Conservation (phyloP, 352 stramenopile species). For the Phytophthora quininea region DNA sequence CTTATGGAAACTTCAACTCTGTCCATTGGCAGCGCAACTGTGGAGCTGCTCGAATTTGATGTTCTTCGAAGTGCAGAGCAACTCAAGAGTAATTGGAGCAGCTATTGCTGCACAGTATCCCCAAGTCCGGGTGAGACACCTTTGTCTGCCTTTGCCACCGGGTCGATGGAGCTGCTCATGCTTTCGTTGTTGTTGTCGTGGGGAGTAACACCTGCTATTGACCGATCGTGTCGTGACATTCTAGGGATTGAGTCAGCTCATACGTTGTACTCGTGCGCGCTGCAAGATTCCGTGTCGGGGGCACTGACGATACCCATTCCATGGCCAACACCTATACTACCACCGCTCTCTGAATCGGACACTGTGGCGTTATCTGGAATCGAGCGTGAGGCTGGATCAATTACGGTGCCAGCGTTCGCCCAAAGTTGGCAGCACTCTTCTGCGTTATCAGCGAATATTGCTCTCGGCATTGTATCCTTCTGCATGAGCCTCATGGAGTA, state of each 20-base stretch:
- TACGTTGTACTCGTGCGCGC: conserved; percentile 68
- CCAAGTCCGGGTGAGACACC: background rate
- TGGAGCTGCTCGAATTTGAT: conserved; percentile 71
- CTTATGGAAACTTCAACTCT: conserved; percentile 60
- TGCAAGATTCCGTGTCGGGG: conserved; percentile 57
- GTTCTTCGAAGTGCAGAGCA: conserved; percentile 69
- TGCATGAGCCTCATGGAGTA: conserved; percentile 89
- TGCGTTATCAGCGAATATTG: conserved; percentile 65
- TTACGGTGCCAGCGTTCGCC: conserved; percentile 38
- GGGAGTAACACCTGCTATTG: conserved; percentile 67
- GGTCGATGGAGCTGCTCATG: conserved; percentile 73
- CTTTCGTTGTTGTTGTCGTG: conserved; percentile 82
- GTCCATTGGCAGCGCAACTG: conserved; percentile 51
- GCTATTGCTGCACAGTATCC: conserved; percentile 54
- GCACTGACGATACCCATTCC: conserved; percentile 78
- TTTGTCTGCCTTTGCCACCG: conserved; percentile 63
- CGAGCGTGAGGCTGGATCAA: background rate
- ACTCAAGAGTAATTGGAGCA: conserved; percentile 74
- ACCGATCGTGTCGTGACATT: conserved; percentile 59
- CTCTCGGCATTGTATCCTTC: conserved; percentile 71
- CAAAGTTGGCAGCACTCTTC: conserved; percentile 83
- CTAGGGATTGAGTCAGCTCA: conserved; percentile 61
- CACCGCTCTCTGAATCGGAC: background rate
- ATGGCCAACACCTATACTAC: conserved; percentile 39
- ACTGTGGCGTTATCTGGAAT: background rate